Conservation (phyloP, 148 eudicot genomes). For the Persicaria tinctoria region DNA sequence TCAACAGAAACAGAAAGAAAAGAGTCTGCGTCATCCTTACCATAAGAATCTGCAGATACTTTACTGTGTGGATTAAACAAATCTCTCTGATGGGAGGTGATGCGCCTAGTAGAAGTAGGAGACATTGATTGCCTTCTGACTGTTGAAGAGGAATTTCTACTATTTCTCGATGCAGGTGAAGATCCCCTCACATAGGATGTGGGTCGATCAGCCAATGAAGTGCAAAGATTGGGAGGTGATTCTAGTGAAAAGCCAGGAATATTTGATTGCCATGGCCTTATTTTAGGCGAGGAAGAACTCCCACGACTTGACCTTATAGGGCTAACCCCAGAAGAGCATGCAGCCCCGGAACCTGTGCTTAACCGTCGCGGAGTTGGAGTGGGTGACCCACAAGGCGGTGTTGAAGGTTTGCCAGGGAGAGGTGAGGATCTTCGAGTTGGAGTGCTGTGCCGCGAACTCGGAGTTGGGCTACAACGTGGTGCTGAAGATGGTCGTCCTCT, state of each 20-base stretch:
- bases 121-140: slow-evolving; percentile 77
- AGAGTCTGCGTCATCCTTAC: slow-evolving; percentile 87
- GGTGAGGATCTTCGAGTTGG: slow-evolving; percentile 70
- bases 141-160: slow-evolving; percentile 40
- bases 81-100: slow-evolving; percentile 75
- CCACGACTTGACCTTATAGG: slow-evolving; percentile 63
- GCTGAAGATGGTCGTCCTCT: slow-evolving; percentile 72
- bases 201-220: slow-evolving; percentile 90
- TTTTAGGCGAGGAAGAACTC: slow-evolving; percentile 80
- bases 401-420: slow-evolving; percentile 55
- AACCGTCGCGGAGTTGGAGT: slow-evolving; percentile 59
- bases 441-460: slow-evolving; percentile 34
- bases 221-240: slow-evolving; percentile 96
- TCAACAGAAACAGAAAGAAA: slow-evolving; percentile 48
- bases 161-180: slow-evolving; percentile 81
- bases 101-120: slow-evolving; percentile 78
- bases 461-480: slow-evolving; percentile 57
- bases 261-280: slow-evolving; percentile 78
- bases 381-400: slow-evolving; percentile 53
- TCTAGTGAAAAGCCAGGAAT: slow-evolving; percentile 87
- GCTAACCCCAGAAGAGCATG: slow-evolving; percentile 34
- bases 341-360: slow-evolving; percentile 43
- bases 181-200: slow-evolving; percentile 88
- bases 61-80: slow-evolving; percentile 53
- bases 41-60: slow-evolving; percentile 82